phyloP scores from a whole-genome alignment of 441 rosid genomes.

The Croton setiger region DNA sequence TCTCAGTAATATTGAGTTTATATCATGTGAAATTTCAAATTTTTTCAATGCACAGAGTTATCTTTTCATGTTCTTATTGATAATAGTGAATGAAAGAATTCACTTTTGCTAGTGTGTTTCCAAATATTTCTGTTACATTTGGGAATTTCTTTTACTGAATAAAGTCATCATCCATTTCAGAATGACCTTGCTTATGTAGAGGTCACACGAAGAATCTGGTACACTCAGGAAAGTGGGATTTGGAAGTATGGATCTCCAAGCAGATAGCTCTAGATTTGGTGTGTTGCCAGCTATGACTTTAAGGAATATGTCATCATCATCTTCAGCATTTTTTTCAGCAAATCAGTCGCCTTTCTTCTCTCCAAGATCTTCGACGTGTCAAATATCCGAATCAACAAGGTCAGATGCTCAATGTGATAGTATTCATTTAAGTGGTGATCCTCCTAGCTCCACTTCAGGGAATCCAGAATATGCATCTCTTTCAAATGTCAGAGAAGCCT shows the following conservation, averaged over 20 bases:
- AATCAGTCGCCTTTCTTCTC: conserved; percentile 92
- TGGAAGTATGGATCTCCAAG: conserved; percentile 55
- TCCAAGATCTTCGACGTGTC: conserved; percentile 66
- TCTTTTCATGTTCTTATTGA: conserved; percentile 4
- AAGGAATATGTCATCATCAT: conserved; percentile 78
- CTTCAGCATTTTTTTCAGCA: conserved; percentile 87
- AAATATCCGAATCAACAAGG: conserved; percentile 54
- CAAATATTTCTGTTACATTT: not conserved
- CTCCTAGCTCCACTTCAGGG: conserved; percentile 53
- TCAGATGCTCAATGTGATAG: conserved; percentile 63
- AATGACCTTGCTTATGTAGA: conserved; percentile 30
- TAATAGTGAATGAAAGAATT: conserved; percentile 10
- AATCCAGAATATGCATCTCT: conserved; percentile 41
- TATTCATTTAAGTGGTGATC: conserved; percentile 40
- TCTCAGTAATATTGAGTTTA: conserved; percentile 2
- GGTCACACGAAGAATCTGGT: conserved; percentile 33
- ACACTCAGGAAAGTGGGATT: conserved; percentile 23
- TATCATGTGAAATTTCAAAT: conserved; percentile 2
- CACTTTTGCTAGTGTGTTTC: conserved; percentile 1
- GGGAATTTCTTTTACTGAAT: conserved; percentile 16
- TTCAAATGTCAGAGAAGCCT: conserved; percentile 33
- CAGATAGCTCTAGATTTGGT: conserved; percentile 65
- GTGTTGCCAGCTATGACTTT: conserved; percentile 44
- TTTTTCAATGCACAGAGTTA: not conserved
- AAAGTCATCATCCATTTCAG: conserved; percentile 30